Base-by-base conservation (phyloP, 2,329 filamentous ascomycete species). In the Aspergillus sp. region DNA sequence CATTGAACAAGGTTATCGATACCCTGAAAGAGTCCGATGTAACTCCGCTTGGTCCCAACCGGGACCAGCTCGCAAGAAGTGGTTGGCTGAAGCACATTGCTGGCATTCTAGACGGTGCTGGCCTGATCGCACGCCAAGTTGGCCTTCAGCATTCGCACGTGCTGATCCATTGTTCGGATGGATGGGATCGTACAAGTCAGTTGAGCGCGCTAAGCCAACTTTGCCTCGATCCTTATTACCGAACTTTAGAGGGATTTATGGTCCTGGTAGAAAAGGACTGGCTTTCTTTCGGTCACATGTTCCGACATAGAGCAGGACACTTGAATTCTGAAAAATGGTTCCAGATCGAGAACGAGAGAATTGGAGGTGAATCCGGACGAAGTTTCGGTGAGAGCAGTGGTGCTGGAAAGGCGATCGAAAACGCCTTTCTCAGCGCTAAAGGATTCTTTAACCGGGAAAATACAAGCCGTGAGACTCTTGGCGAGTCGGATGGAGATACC, bases 231-330 rank as follows among this genome's bases (percentile, higher is more conserved):
- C 95, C 95, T 0, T 97, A 96, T 74, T 99, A 92, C 73, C 86
- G 95, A 52, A 98, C 95, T 0, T 80, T 99, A 50, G 90, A 97
- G 65, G 95, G 95, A 1, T 99, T 98, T 73, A 93, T 98, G 66
- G 87, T 96, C 2, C 79, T 99, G 6, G 84, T 99, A 2, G 95
- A 99, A 75, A 99, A 99, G 73, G 95, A 99, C 70, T 99, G 95
- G 91, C 78, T 99, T 12, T 95, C 93, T 0, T 99, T 97, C 76
- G 95, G 95, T 2, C 93, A 99, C 75, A 97, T 96, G 88, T 99
- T 99, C 76, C 87, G 92, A 55, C 86, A 96, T 67, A 87, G 95
- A n/a, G 90, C 90, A 14, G 95, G 95, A 3, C 90, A 90, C 66
- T 77, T 98, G 55, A 91, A 87, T 68, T 90, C 90, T 63, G 93